Evolutionary conservation across 106 monocot genomes (phyloP).

Genomic region (Dendrobium catenatum): DNA sequence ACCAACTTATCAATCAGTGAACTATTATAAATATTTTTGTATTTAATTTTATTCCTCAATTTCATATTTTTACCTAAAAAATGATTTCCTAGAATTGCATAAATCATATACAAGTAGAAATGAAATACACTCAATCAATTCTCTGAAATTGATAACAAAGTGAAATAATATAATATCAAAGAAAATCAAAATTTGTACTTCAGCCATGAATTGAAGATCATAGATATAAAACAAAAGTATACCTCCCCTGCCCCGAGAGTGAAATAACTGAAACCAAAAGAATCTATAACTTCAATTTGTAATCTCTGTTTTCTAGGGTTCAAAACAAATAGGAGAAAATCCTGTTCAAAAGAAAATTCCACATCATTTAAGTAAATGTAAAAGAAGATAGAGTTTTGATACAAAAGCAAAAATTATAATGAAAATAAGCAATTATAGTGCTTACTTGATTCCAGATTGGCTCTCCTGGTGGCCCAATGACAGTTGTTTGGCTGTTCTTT

Average conservation of each 20-base stretch:
- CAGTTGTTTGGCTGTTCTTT: constrained; percentile 93
- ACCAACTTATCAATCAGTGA: too few relatives aligned
- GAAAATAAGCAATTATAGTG: neutral
- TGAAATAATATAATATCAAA: neutral
- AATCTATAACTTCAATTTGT: constrained; percentile 66
- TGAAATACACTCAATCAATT: too few relatives aligned
- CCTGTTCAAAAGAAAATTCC: constrained; percentile 36
- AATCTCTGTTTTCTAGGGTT: constrained; percentile 81
- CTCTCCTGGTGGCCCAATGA: constrained; percentile 83
- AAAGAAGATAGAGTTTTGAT: constrained; percentile 5
- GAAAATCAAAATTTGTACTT: neutral
- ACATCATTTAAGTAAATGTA: neutral
- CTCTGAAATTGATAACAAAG: neutral
- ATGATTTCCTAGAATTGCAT: too few relatives aligned
- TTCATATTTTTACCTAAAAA: too few relatives aligned
- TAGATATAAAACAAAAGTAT: constrained; percentile 7
- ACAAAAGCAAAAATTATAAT: constrained; percentile 3
- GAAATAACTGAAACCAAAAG: constrained; percentile 70
- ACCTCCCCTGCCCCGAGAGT: constrained; percentile 84
- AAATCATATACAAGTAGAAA: too few relatives aligned
- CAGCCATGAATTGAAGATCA: neutral
- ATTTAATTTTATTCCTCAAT: too few relatives aligned
- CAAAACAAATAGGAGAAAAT: constrained; percentile 84
- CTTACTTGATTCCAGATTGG: constrained; percentile 97
- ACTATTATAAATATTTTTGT: too few relatives aligned